Evolutionary conservation across 805 yeast species (phyloP), one percentile per base, ranked within the genome.

Genomic region (Candida andamanensis): DNA sequence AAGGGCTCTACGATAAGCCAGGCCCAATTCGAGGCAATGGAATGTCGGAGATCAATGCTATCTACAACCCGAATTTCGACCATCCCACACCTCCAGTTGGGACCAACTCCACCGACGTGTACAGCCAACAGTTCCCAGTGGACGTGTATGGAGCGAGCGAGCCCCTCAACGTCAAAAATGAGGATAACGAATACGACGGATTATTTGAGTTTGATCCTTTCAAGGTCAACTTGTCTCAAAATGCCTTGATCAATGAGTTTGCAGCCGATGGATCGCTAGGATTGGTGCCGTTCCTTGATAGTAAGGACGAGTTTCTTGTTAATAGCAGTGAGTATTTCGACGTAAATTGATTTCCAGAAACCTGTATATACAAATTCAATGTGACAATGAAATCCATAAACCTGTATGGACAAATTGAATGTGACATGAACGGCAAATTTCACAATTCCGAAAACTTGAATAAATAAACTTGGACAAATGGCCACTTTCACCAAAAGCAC

Each of bases 191-290:
- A 8, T 29, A 36, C 10, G 40, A 49, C 11, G 48, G 35, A 11
- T 44, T 61, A 5, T 45, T 63, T n/a, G 49, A 56, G 25, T 63
- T 60, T 42, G 67, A 62, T 36, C 67, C 67, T 9, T 60, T 61
- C 37, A 56, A 58, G 26, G 56, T 54, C 22, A 52, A 55, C 38
- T 37, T 59, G 15, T 46, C 50, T 34, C 52, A 48, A 26, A 50
- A 53, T 13, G 26, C 50, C 20, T 33, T 56, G 55, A 48, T 48
- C 39, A 44, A 54, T 35, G 86, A 80, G 36, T 81, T 79, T 52
- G 83, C 81, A n/a, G 85, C 85, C 3, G 92, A 83, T 57, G 90
- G 86, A 1, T 83, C 90, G 0, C 57, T 82, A 24, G 90, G 90
- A 1, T 58, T 83, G 33, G 86, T 84, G 2, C 82, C 82, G 7